Evolutionary conservation across 1,284 basidiomycete species (phyloP).

Genomic region (Ustilago esculenta): DNA sequence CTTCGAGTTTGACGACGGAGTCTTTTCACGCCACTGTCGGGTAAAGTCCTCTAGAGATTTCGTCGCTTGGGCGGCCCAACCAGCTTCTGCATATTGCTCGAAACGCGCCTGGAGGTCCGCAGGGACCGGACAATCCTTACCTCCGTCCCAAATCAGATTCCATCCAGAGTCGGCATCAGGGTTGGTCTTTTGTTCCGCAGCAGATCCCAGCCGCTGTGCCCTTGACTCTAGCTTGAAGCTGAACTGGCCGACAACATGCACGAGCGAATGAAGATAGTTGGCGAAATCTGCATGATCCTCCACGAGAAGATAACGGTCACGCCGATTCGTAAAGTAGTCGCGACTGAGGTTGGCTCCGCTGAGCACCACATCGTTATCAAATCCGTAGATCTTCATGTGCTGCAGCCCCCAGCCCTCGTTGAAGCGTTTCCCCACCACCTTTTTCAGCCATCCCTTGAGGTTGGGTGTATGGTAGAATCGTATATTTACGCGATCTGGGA

Average conservation of each 20-base stretch:
- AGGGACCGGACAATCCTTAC: constrained; percentile 13
- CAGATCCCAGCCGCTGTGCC: background rate
- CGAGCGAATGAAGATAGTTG: constrained; percentile 83
- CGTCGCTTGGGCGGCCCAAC: constrained; percentile 37
- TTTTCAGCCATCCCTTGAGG: constrained; percentile 77
- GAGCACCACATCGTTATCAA: constrained; percentile 89
- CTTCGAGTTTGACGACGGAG: background rate
- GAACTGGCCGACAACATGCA: constrained; percentile 77
- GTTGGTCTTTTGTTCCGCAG: background rate
- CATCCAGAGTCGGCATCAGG: too few species aligned
- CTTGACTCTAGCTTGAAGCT: constrained; percentile 72
- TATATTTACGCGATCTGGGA: constrained; percentile 80
- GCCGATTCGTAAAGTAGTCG: constrained; percentile 93
- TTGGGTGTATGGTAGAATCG: constrained; percentile 81
- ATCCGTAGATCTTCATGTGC: constrained; percentile 96
- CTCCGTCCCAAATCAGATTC: constrained; percentile 58
- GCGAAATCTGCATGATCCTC: constrained; percentile 74
- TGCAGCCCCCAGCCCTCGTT: constrained; percentile 99
- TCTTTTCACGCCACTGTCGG: constrained; percentile 32
- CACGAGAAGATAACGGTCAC: constrained; percentile 91
- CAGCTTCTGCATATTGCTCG: constrained; percentile 18
- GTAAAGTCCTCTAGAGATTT: constrained; percentile 43
- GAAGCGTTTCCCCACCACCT: constrained; percentile 85
- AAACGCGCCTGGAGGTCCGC: background rate
- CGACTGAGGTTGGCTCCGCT: constrained; percentile 94